A percentile compares a stretch with the other conserved stretches of the same genome.
Evolutionary conservation across 768 basidiomycete species (phyloP).

Genomic region (Rhizopogon sp.): DNA sequence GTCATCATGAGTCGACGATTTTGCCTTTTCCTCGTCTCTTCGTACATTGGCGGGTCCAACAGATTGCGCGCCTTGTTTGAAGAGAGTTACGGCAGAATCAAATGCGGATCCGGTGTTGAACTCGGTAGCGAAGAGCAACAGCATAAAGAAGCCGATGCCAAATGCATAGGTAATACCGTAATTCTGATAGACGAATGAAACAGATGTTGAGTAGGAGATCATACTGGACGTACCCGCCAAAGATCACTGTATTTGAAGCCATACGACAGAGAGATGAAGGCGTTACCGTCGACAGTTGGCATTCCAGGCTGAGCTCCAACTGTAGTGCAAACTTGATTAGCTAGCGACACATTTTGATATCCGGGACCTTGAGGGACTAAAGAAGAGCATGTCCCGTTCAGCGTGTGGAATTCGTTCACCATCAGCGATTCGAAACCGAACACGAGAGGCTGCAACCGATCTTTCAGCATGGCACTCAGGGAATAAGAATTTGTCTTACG

Average conservation of each 20-base stretch:
- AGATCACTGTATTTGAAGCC: conserved; percentile 41
- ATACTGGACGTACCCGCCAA: conserved; percentile 34
- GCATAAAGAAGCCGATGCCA: conserved; percentile 47
- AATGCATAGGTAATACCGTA: conserved; percentile 70
- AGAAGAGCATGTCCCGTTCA: conserved; percentile 54
- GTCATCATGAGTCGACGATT: neutral
- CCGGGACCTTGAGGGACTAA: conserved; percentile 60
- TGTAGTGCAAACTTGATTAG: conserved; percentile 74
- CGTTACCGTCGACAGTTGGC: conserved; percentile 52
- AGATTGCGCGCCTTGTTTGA: conserved; percentile 51
- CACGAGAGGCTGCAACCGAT: neutral
- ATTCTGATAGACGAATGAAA: conserved; percentile 36
- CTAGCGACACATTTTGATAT: conserved; percentile 48
- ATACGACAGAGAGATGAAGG: conserved; percentile 44
- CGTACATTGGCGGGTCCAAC: conserved; percentile 14
- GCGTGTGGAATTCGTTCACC: conserved; percentile 75
- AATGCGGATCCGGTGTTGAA: conserved; percentile 33
- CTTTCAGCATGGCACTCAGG: neutral
- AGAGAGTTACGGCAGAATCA: conserved; percentile 48
- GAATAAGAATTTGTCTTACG: conserved; percentile 22
- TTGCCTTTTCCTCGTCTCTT: conserved; percentile 24
- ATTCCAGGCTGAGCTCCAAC: conserved; percentile 62
- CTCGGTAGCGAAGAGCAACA: conserved; percentile 60
- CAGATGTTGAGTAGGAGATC: neutral
- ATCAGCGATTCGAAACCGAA: conserved; percentile 61